Conservation (phyloP, 2,329 filamentous ascomycete species). For the Lachnellula hyalina region DNA sequence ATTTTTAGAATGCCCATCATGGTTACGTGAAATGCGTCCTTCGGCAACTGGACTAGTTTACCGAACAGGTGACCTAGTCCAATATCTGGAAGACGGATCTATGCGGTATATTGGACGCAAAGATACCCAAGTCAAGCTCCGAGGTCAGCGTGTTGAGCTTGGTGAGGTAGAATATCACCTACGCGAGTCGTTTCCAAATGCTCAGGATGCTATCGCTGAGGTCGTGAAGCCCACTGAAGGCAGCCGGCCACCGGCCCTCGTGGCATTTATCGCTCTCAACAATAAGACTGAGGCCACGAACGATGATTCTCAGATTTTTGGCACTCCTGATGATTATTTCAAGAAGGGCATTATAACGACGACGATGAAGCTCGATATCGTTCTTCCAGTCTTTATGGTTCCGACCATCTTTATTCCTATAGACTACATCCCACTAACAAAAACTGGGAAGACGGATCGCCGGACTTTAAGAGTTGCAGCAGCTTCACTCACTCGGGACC, state of each 20-base stretch:
- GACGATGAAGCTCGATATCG: too few relatives aligned
- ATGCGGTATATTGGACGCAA: slow-evolving; percentile 60
- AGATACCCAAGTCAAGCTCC: too few relatives aligned
- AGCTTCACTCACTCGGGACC: not conserved
- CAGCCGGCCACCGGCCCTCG: slow-evolving; percentile 29
- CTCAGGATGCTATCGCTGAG: slow-evolving; percentile 28
- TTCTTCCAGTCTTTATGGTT: slow-evolving; percentile 23
- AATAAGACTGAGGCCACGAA: not conserved
- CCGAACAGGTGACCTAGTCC: slow-evolving; percentile 54
- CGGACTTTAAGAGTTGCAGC: slow-evolving; percentile 29
- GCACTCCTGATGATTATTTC: too few relatives aligned
- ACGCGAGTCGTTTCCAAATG: slow-evolving; percentile 32
- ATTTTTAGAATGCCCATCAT: slow-evolving; percentile 7
- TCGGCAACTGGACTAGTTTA: slow-evolving; percentile 40
- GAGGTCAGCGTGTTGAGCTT: slow-evolving; percentile 58
- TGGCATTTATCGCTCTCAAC: slow-evolving; percentile 29
- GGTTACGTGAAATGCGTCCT: slow-evolving; percentile 19
- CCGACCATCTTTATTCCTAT: slow-evolving; percentile 28
- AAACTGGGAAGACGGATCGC: slow-evolving; percentile 29
- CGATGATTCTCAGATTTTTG: slow-evolving; percentile 8
- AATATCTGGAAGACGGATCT: slow-evolving; percentile 47
- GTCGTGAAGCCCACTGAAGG: slow-evolving; percentile 25
- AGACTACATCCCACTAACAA: slow-evolving; percentile 23
- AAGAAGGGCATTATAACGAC: too few relatives aligned
- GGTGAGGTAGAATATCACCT: slow-evolving; percentile 41